A percentile compares a stretch with the other conserved stretches of the same genome.
These are phyloP conservation scores for Afroboletus lepidellus DNA, from an alignment of 1,284 basidiomycete genomes.

Conservation along the genomic window DNA sequence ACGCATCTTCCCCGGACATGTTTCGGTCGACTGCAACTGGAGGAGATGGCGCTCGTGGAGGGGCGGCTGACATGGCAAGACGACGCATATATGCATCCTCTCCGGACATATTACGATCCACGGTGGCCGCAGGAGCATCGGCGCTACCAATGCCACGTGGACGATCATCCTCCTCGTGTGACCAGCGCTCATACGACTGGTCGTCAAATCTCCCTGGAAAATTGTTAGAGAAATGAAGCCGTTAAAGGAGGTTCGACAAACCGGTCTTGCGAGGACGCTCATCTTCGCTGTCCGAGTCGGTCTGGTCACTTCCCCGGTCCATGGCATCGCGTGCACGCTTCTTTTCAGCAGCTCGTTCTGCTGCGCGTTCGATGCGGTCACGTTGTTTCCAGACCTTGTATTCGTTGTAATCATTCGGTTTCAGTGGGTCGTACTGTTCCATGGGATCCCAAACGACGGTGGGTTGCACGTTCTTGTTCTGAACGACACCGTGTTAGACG, in stretches of 20 bases:
- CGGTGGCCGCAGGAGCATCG: conserved; percentile 26
- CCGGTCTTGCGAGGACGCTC: conserved; percentile 72
- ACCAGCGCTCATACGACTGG: conserved; percentile 49
- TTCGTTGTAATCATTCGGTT: conserved; percentile 85
- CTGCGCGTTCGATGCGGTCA: conserved; percentile 67
- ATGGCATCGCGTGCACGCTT: conserved; percentile 55
- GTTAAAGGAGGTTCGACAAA: conserved; percentile 29
- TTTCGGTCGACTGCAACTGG: conserved; percentile 34
- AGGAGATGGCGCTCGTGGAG: conserved; percentile 23
- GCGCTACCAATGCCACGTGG: conserved; percentile 31
- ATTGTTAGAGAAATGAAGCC: conserved; percentile 1
- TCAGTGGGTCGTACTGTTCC: conserved; percentile 75
- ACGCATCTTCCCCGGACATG: conserved; percentile 63
- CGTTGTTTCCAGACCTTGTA: conserved; percentile 76
- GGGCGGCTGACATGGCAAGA: conserved; percentile 45
- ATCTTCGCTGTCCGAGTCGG: conserved; percentile 67
- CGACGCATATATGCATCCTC: conserved; percentile 62
- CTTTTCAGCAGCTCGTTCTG: conserved; percentile 58
- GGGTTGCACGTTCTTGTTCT: conserved; percentile 62
- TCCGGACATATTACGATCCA: conserved; percentile 44
- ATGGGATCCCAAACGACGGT: conserved; percentile 68
- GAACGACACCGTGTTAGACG: conserved; percentile 7
- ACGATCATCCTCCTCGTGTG: conserved; percentile 48
- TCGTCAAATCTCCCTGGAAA: conserved; percentile 57
- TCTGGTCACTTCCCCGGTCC: conserved; percentile 58